phyloP scores from a whole-genome alignment of 345 rosid genomes.

The Pistacia integerrima region DNA sequence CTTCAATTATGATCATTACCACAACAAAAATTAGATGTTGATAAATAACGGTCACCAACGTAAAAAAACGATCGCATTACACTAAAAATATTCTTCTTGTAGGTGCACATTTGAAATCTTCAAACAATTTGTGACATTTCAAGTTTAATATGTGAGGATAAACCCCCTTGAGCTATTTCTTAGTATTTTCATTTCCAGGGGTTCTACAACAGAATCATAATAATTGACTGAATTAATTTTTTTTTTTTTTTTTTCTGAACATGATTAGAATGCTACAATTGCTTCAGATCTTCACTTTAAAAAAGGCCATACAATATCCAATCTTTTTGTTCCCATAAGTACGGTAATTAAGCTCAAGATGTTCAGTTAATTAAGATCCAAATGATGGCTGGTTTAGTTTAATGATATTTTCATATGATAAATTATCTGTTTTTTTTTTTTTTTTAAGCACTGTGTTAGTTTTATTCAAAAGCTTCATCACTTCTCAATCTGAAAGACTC shows the following conservation, averaged over 20 bases:
- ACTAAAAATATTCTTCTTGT: background rate
- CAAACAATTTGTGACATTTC: background rate
- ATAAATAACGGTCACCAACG: background rate
- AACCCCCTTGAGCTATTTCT: too few relatives aligned
- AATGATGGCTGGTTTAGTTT: background rate
- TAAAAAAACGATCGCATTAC: background rate
- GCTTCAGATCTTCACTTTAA: background rate
- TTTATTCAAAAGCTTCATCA: background rate
- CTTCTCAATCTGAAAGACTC: background rate
- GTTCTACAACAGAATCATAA: too few relatives aligned
- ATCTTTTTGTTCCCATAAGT: background rate
- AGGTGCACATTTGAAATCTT: background rate
- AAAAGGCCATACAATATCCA: background rate
- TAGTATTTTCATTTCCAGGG: too few relatives aligned
- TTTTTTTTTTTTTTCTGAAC: too few relatives aligned
- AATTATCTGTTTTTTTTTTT: too few relatives aligned
- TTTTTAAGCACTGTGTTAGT: background rate
- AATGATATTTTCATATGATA: background rate
- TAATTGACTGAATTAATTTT: background rate
- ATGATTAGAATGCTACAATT: background rate
- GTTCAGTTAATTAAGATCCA: background rate
- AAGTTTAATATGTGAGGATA: background rate
- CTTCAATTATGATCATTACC: background rate
- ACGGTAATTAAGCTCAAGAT: background rate
- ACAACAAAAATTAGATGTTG: slow-evolving; percentile 1